Base-by-base conservation (phyloP, 495 filamentous ascomycete species). In the Schizothecium vesticola region DNA sequence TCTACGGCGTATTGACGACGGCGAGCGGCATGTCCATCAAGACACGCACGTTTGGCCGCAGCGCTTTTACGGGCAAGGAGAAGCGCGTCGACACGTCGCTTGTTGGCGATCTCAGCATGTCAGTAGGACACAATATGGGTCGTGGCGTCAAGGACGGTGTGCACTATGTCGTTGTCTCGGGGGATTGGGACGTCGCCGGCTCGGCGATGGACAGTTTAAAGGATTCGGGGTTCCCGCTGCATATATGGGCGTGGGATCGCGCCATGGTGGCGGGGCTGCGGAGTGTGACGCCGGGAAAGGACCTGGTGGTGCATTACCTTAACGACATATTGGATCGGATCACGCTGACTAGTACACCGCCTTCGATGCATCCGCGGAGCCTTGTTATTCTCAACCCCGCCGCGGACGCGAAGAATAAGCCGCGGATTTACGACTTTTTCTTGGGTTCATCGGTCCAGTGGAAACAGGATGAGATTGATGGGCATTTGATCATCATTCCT, bases 51-150 rank as follows among this genome's bases (percentile, higher is more conserved):
- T 66, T 69, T n/a, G 36, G 36, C 1, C 67, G 68, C 1, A 69
- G 56, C 23, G n/a, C 26, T 11, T 51, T 16, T 24, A 55, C 63
- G 5, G n/a, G 23, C 23, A 57, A 59, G 24, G 68, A 69, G 43
- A 69, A 69, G 59, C 24, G 65, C 13, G 68, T 69, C 33, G 68
- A 69, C 51, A 59, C 63, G n/a, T 19, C 65, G 51, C 58, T 69
- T 22, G 31, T 66, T 9, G 56, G 63, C 8, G 68, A 69, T 19
- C 36, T 58, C 16, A 24, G 36, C 28, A 28, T 31, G 9, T 23
- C 55, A 8, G 63, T 59, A 5, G 19, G 25, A 33, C n/a, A 51
- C 10, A 63, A 57, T 0, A 10, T 29, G 13, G 10, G 33, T 22
- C 2, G 4, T 0, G 19, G 55, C 13, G 29, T 66, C 19, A 26